Conservation (phyloP, 306 rosid genomes). For the Purshia tridentata region DNA sequence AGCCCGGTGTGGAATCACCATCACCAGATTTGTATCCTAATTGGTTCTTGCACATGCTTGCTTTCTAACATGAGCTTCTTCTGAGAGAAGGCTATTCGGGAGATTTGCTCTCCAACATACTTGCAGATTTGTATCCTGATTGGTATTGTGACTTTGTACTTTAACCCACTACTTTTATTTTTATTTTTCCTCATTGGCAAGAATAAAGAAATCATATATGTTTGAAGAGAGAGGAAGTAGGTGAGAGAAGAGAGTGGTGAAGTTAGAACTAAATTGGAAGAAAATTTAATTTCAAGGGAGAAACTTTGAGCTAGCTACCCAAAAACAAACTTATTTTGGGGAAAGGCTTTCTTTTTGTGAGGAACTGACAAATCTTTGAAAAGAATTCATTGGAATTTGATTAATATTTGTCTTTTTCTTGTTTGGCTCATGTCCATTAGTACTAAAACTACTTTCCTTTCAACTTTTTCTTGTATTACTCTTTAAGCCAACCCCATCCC, state of each 20-base stretch:
- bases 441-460: slow-evolving; percentile 14
- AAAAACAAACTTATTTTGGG: slow-evolving; percentile 38
- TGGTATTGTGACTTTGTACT: too few species aligned
- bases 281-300: too few species aligned
- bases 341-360: slow-evolving; percentile 47
- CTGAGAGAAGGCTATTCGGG: too few species aligned
- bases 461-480: slow-evolving; percentile 24
- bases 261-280: too few species aligned
- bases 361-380: slow-evolving; percentile 52
- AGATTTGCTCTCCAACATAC: too few species aligned
- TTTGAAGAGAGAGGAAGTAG: too few species aligned
- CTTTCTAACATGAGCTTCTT: neutral
- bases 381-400: slow-evolving; percentile 43
- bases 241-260: too few species aligned
- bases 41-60: neutral
- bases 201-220: too few species aligned
- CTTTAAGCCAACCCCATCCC: slow-evolving; percentile 14
- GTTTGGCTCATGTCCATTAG: slow-evolving; percentile 60
- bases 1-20: too few species aligned
- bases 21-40: neutral
- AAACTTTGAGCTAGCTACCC: slow-evolving; percentile 20
- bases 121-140: too few species aligned
- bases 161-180: too few species aligned
- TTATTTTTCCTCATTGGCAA: too few species aligned
- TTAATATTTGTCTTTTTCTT: slow-evolving; percentile 55